A percentile compares a stretch with the other conserved stretches of the same genome.
These are phyloP conservation scores for Xylaria sp. DNA, from an alignment of 2,329 filamentous ascomycete genomes.

Conservation along the genomic window DNA sequence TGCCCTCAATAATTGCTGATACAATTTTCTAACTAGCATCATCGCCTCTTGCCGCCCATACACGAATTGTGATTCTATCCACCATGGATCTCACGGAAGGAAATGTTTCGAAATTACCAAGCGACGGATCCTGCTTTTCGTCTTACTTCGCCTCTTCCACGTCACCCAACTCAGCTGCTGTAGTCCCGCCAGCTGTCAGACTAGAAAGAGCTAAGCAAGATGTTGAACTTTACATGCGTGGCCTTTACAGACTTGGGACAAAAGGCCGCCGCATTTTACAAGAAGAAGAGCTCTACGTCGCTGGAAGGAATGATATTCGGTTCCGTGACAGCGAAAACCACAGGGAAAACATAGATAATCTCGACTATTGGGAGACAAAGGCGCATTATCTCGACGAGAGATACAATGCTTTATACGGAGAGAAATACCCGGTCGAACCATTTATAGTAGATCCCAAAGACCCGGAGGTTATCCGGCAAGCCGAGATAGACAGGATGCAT, in stretches of 20 bases:
- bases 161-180: neutral
- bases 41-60: neutral
- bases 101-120: neutral
- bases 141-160: neutral
- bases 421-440: neutral
- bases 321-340: neutral
- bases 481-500: neutral
- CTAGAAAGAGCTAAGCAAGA: neutral
- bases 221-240: neutral
- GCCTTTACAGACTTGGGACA: neutral
- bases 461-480: neutral
- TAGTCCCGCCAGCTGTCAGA: neutral
- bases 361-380: neutral
- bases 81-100: neutral
- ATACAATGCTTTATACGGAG: neutral
- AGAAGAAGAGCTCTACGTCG: constrained; percentile 6
- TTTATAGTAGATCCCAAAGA: neutral
- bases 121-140: neutral
- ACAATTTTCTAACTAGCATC: neutral
- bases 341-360: neutral
- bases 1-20: neutral
- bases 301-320: neutral
- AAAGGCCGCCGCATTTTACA: neutral
- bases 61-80: neutral
- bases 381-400: neutral